Evolutionary conservation across 1,284 basidiomycete species (phyloP).

Genomic region (Singerocomus inundabilis): DNA sequence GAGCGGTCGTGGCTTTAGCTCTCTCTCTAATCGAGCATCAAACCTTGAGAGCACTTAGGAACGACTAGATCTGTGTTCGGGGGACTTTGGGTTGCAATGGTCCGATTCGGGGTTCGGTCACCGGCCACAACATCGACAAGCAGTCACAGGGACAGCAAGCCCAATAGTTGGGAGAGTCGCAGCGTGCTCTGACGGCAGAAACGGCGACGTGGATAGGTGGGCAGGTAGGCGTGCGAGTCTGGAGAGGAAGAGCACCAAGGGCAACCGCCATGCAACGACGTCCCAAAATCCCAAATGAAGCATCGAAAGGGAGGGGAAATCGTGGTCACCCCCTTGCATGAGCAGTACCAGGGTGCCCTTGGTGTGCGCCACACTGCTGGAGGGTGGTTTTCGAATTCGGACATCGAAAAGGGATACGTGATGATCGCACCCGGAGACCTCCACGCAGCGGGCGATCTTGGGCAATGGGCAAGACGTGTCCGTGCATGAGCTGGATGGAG

Average conservation of each 20-base stretch:
- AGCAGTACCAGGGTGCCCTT: too few species aligned
- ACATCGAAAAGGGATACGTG: slow-evolving; percentile 5
- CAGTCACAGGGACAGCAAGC: not conserved
- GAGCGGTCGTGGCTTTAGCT: not conserved
- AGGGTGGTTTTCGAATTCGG: not conserved
- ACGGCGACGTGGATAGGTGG: not conserved
- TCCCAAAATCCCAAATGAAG: not conserved
- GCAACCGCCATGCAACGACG: not conserved
- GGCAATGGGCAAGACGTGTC: not conserved
- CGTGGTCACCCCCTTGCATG: too few species aligned
- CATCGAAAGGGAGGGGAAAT: too few species aligned
- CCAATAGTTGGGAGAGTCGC: not conserved
- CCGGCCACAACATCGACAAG: not conserved
- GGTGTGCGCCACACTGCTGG: too few species aligned
- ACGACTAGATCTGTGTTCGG: not conserved
- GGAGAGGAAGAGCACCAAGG: not conserved
- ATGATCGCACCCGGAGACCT: slow-evolving; percentile 12
- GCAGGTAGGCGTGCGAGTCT: not conserved
- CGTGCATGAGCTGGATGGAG: slow-evolving; percentile 3
- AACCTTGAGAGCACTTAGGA: not conserved
- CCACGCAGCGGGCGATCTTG: not conserved
- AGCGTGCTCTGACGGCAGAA: not conserved
- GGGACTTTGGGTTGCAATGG: not conserved
- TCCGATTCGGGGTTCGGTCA: not conserved
- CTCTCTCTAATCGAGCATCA: not conserved